A percentile compares a stretch with the other conserved stretches of the same genome.
Evolutionary conservation across 129 eudicot species (phyloP).

Genomic region (Flaveria bidentis): DNA sequence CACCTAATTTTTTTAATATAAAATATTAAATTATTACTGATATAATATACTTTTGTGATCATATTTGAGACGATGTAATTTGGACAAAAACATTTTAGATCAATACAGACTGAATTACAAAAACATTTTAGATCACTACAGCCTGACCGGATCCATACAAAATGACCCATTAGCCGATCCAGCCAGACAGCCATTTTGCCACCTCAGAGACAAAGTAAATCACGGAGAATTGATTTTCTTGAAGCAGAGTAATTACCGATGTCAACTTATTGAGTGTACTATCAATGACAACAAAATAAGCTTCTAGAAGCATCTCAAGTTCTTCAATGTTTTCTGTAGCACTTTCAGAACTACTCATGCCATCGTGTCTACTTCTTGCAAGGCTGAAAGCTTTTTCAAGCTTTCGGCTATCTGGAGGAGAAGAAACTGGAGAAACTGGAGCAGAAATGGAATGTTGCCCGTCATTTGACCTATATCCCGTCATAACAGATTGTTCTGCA

Average conservation of each 20-base stretch:
- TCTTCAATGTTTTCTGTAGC: slow-evolving; percentile 70
- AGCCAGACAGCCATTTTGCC: background rate
- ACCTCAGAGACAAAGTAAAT: slow-evolving; percentile 10
- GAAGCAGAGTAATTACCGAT: slow-evolving; percentile 51
- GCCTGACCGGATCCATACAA: background rate
- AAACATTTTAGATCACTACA: background rate
- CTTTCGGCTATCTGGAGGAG: slow-evolving; percentile 65
- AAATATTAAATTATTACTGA: too few relatives aligned
- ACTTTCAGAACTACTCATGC: slow-evolving; percentile 76
- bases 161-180: background rate
- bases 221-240: background rate
- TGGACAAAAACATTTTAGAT: background rate
- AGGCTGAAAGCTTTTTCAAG: slow-evolving; percentile 77
- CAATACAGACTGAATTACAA: too few relatives aligned
- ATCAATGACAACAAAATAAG: slow-evolving; percentile 93
- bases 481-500: slow-evolving; percentile 58
- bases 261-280: slow-evolving; percentile 89
- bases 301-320: slow-evolving; percentile 94
- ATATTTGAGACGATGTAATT: too few relatives aligned
- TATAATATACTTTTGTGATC: too few relatives aligned
- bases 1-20: background rate
- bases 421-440: slow-evolving; percentile 92
- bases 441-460: slow-evolving; percentile 68
- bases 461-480: slow-evolving; percentile 69
- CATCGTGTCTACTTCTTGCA: slow-evolving; percentile 84